Evolutionary conservation across 495 filamentous ascomycete genomes (phyloP).

Genomic region (Pseudotulostoma volvatum): DNA sequence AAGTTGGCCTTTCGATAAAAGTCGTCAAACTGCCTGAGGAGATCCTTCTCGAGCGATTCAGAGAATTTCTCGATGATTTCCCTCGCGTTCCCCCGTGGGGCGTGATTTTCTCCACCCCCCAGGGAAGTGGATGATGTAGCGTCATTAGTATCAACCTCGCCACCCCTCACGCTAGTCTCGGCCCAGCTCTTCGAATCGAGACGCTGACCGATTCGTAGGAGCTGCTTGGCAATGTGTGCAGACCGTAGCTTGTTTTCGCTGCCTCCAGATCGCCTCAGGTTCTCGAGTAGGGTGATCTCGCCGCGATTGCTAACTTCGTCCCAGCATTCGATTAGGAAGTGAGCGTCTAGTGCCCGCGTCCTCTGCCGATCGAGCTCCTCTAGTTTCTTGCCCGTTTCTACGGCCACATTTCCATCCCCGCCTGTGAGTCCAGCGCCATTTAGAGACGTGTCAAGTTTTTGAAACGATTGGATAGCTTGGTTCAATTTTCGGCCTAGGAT

Average conservation of each 20-base stretch:
- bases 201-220: constrained; percentile 74
- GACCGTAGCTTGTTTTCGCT: constrained; percentile 78
- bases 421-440: constrained; percentile 31
- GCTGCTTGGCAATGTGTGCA: constrained; percentile 74
- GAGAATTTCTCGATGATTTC: constrained; percentile 95
- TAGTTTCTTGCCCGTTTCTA: constrained; percentile 85
- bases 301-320: constrained; percentile 77
- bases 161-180: constrained; percentile 40
- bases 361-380: constrained; percentile 90
- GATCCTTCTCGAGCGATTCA: constrained; percentile 86
- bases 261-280: constrained; percentile 59
- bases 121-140: constrained; percentile 25
- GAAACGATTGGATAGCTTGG: constrained; percentile 77
- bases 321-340: constrained; percentile 93
- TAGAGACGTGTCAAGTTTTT: constrained; percentile 67
- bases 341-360: constrained; percentile 77
- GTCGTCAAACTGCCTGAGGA: constrained; percentile 91
- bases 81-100: constrained; percentile 46
- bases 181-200: constrained; percentile 61
- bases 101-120: constrained; percentile 21
- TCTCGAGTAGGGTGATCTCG: constrained; percentile 62
- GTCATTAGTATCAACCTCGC: constrained; percentile 21
- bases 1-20: constrained; percentile 88
- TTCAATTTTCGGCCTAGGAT: constrained; percentile 75
- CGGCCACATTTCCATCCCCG: constrained; percentile 63